Percentiles rank a stretch among this genome's conserved stretches.
These are phyloP conservation scores for Calvatia gigantea DNA, from an alignment of 768 basidiomycete species.

Conservation along the genomic window DNA sequence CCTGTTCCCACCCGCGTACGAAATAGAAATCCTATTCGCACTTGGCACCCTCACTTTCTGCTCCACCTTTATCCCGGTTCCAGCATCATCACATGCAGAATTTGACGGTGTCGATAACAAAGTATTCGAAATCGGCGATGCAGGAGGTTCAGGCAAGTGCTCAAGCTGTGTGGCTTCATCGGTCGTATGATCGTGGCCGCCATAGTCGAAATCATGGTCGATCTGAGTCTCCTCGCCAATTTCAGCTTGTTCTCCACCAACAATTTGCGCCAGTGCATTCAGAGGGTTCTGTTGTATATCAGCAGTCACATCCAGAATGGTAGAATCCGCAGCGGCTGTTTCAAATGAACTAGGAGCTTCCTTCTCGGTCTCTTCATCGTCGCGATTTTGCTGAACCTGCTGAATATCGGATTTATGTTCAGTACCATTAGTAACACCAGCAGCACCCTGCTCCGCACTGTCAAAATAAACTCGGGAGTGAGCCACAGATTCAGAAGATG, in stretches of 20 bases:
- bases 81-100: conserved; percentile 45
- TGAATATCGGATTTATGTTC: conserved; percentile 39
- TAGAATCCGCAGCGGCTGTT: conserved; percentile 47
- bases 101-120: conserved; percentile 37
- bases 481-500: conserved; percentile 33
- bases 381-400: conserved; percentile 18
- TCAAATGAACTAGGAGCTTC: conserved; percentile 34
- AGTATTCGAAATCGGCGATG: conserved; percentile 52
- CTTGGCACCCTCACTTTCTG: conserved; percentile 48
- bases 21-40: conserved; percentile 88
- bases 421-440: conserved; percentile 48
- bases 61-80: conserved; percentile 31
- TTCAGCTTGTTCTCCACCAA: not conserved
- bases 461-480: conserved; percentile 30
- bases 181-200: conserved; percentile 12
- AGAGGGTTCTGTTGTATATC: conserved; percentile 20
- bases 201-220: conserved; percentile 7
- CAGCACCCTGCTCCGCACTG: conserved; percentile 34
- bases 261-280: not conserved
- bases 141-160: conserved; percentile 57
- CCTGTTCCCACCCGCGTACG: conserved; percentile 86
- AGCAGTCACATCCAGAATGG: conserved; percentile 43
- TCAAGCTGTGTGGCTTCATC: conserved; percentile 30
- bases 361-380: not conserved
- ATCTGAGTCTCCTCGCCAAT: conserved; percentile 14